These are phyloP conservation scores for Ammopiptanthus mongolicus DNA, from an alignment of 306 rosid species.

Conservation along the genomic window DNA sequence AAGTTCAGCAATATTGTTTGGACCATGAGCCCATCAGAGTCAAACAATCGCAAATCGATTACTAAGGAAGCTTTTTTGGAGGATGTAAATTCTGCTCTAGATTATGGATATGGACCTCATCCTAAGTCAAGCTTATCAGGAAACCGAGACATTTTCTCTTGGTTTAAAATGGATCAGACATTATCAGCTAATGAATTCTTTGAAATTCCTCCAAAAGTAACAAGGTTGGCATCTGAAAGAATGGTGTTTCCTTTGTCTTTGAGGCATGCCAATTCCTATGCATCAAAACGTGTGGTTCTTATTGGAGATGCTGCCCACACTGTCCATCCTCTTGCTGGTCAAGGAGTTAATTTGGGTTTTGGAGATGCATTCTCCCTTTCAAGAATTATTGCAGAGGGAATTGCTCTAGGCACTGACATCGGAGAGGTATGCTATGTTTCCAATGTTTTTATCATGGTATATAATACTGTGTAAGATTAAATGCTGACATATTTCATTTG, in stretches of 20 bases:
- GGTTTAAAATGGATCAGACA: constrained; percentile 50
- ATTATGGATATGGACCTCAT: constrained; percentile 73
- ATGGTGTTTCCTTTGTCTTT: constrained; percentile 80
- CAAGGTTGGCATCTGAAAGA: constrained; percentile 67
- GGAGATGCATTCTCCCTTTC: constrained; percentile 82
- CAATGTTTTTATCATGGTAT: background rate
- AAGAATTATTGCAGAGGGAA: constrained; percentile 68
- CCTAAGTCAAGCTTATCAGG: constrained; percentile 49
- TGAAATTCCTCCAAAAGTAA: constrained; percentile 73
- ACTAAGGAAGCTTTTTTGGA: constrained; percentile 55
- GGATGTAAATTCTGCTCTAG: constrained; percentile 63
- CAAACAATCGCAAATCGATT: constrained; percentile 48
- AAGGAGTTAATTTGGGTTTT: constrained; percentile 93
- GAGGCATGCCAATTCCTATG: constrained; percentile 71
- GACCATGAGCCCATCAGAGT: constrained; percentile 88
- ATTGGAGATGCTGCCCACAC: constrained; percentile 97
- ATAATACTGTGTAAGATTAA: background rate
- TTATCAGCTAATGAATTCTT: constrained; percentile 53
- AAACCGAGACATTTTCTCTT: constrained; percentile 54
- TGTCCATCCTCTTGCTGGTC: constrained; percentile 95
- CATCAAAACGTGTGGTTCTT: constrained; percentile 61
- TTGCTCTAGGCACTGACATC: constrained; percentile 71
- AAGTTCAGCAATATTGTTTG: constrained; percentile 88
- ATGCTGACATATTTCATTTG: background rate
- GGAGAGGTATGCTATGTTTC: constrained; percentile 60